A percentile compares a stretch with the other conserved stretches of the same genome.
phyloP scores from a whole-genome alignment of 2,329 filamentous ascomycete genomes.

The Malbranchea zuffiana region DNA sequence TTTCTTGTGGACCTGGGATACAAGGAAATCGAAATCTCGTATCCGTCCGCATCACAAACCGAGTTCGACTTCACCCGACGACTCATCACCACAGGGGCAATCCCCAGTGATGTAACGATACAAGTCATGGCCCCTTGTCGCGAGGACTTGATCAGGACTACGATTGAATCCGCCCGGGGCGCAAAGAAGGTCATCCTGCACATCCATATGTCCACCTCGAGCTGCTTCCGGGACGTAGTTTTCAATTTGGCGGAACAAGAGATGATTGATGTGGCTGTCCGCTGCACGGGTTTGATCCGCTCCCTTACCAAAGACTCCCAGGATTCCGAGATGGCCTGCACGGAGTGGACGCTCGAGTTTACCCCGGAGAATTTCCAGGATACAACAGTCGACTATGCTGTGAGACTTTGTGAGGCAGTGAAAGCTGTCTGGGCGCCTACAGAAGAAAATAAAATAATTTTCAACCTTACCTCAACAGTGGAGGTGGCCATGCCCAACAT shows the following conservation, averaged over 20 bases:
- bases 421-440: background rate
- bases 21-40: conserved; percentile 23
- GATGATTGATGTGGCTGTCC: background rate
- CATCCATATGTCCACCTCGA: conserved; percentile 13
- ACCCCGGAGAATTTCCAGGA: background rate
- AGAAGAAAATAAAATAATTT: background rate
- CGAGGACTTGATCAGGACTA: conserved; percentile 12
- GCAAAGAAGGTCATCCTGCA: conserved; percentile 15
- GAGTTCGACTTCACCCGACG: conserved; percentile 20
- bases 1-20: conserved; percentile 21
- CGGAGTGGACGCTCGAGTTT: background rate
- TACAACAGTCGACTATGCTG: background rate
- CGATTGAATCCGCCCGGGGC: conserved; percentile 14
- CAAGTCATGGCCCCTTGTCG: conserved; percentile 22
- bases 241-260: conserved; percentile 7
- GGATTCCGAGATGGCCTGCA: background rate
- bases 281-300: background rate
- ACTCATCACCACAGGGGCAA: conserved; percentile 11
- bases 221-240: conserved; percentile 12
- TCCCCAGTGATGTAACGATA: conserved; percentile 19
- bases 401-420: background rate
- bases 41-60: conserved; percentile 20
- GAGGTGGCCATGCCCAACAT: conserved; percentile 15
- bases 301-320: background rate
- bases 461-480: background rate